Base-by-base conservation (phyloP, 495 filamentous ascomycete species). In the Annulohypoxylon maeteangense region DNA sequence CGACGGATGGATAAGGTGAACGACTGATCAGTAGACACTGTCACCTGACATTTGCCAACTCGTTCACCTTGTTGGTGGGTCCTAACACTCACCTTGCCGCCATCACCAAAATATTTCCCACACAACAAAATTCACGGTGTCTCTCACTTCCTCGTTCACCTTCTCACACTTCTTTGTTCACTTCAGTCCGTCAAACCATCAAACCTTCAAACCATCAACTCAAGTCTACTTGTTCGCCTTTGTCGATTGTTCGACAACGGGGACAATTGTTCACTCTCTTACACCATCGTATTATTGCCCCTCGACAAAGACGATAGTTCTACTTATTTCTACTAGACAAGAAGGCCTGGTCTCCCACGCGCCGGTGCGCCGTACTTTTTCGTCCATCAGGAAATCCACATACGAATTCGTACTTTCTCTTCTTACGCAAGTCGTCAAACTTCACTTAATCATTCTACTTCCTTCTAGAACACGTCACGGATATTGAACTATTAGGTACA, bases 281-380 rank as follows among this genome's bases (percentile, higher is more conserved):
- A 29, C 31, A 32, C 27, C 20, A 64, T 55, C 29, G 57, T 32
- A 47, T 45, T 54, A 44, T 57, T 32, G 32, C 36, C 34, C 25
- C n/a, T 20, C 31, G 20, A 68, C 69, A 77, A 77, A 77, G 75
- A 47, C 63, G 18, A 72, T n/a, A 48, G 53, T 67, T 58, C 54
- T 57, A 59, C 62, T 57, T 65, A 63, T 64, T 74, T 74, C 65
- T 65, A 47, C 62, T 62, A 57, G 40, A 36, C 25, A 23, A 51
- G 47, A n/a, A 22, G 32, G 16, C 4, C 16, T 44, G 31, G 22
- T 50, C 11, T 20, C 31, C 7, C 34, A 31, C 12, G 16, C 65
- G 27, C 38, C 60, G 14, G 34, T 29, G 59, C 50, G 54, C 36
- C 53, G 5, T 67, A 67, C 60, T 56, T 45, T 63, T 75, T 56